Conservation (phyloP, 306 rosid genomes). For the Lotus japonicus region DNA sequence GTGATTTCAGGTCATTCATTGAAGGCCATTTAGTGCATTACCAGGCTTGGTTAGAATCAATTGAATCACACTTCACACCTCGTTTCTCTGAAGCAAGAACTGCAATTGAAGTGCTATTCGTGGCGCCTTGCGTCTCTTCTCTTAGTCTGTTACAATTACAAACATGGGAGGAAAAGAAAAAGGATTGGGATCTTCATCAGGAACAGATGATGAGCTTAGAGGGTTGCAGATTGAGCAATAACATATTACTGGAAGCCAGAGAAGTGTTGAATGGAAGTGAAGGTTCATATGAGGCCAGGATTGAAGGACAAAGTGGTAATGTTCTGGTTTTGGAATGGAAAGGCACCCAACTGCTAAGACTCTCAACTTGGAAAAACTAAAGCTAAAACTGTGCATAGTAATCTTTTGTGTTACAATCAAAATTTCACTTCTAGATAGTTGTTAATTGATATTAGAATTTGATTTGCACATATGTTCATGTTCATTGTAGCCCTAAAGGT, state of each 20-base stretch:
- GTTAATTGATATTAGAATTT: too few relatives aligned
- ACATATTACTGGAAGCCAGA: constrained; percentile 31
- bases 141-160: constrained; percentile 26
- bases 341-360: constrained; percentile 39
- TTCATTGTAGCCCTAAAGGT: too few relatives aligned
- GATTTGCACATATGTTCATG: not conserved
- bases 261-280: constrained; percentile 38
- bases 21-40: constrained; percentile 42
- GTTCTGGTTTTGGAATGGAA: constrained; percentile 50
- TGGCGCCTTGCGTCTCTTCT: constrained; percentile 46
- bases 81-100: constrained; percentile 46
- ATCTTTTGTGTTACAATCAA: not conserved
- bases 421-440: not conserved
- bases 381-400: not conserved
- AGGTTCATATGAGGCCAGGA: constrained; percentile 30
- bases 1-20: constrained; percentile 45
- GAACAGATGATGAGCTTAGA: constrained; percentile 16
- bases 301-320: constrained; percentile 37
- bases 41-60: constrained; percentile 47
- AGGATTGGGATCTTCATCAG: not conserved
- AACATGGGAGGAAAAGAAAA: constrained; percentile 40
- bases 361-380: constrained; percentile 50
- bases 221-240: constrained; percentile 39
- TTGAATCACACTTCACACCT: constrained; percentile 33
- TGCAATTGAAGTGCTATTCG: constrained; percentile 43